phyloP scores from a whole-genome alignment of 2,329 filamentous ascomycete species.

The Phaeosphaeriaceae sp. region DNA sequence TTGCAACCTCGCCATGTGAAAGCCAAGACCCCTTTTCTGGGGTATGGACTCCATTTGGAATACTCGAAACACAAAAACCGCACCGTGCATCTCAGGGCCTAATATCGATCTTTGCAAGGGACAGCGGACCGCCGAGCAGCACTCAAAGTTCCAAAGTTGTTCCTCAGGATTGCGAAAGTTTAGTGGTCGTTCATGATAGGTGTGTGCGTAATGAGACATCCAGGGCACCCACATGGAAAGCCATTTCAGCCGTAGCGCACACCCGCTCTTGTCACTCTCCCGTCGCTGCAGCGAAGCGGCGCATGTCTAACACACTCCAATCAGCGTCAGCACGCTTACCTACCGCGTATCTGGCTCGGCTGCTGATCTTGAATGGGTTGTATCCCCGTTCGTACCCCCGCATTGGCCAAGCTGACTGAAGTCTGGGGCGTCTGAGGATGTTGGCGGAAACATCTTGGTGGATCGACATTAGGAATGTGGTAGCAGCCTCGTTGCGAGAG shows the following conservation, averaged over 20 bases:
- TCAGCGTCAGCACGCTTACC: not conserved
- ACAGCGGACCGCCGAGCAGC: not conserved
- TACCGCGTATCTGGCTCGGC: not conserved
- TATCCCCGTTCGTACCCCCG: not conserved
- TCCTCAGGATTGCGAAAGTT: not conserved
- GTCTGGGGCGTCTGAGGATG: conserved; percentile 4
- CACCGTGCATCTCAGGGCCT: not conserved
- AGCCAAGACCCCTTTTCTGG: conserved; percentile 2
- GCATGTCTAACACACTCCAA: conserved; percentile 3
- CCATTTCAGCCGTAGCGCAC: conserved; percentile 1
- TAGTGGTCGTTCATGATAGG: not conserved
- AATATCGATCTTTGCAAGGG: not conserved
- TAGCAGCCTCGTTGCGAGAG: not conserved
- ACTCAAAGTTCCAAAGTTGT: not conserved
- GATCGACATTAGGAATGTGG: conserved; percentile 1
- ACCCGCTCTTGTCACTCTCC: not conserved
- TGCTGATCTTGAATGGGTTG: conserved; percentile 4
- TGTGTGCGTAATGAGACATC: not conserved
- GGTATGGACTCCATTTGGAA: not conserved
- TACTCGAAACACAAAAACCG: not conserved
- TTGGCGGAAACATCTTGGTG: not conserved
- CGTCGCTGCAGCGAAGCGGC: conserved; percentile 4
- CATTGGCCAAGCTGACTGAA: conserved; percentile 8
- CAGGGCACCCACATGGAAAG: conserved; percentile 1
- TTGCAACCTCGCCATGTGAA: not conserved